phyloP scores from a whole-genome alignment of 108 stramenopile genomes.

The Nitzschia palea region DNA sequence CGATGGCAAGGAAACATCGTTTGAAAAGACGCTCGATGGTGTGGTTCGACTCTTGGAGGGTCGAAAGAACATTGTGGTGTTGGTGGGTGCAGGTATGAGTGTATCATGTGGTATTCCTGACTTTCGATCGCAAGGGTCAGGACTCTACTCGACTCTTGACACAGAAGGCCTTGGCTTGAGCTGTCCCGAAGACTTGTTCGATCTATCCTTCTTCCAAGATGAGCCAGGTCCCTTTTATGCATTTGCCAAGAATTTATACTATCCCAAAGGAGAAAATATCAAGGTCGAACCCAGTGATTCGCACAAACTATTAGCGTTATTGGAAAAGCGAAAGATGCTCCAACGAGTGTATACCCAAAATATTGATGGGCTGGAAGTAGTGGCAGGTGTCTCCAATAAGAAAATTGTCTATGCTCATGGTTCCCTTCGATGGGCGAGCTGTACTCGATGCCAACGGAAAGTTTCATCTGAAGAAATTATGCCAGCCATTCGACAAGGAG shows the following conservation, averaged over 20 bases:
- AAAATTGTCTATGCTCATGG: conserved; percentile 86
- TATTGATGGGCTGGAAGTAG: conserved; percentile 77
- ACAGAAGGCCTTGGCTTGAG: conserved; percentile 41
- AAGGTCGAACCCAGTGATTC: conserved; percentile 57
- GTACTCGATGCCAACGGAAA: conserved; percentile 59
- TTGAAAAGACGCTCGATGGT: conserved; percentile 23
- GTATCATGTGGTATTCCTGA: conserved; percentile 87
- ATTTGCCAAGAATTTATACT: conserved; percentile 53
- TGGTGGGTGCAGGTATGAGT: conserved; percentile 82
- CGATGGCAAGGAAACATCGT: conserved; percentile 1
- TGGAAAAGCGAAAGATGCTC: conserved; percentile 63
- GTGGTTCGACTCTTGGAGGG: conserved; percentile 37
- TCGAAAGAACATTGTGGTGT: conserved; percentile 67
- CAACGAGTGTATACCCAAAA: conserved; percentile 82
- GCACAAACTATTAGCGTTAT: conserved; percentile 69
- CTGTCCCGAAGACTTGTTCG: conserved; percentile 83
- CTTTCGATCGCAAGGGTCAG: conserved; percentile 69
- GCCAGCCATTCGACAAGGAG: conserved; percentile 48
- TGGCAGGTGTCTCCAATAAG: conserved; percentile 58
- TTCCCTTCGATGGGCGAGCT: conserved; percentile 55
- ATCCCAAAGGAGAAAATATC: conserved; percentile 32
- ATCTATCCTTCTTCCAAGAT: conserved; percentile 67
- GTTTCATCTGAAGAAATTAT: conserved; percentile 50
- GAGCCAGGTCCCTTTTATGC: conserved; percentile 78
- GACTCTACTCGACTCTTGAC: conserved; percentile 69